Percentiles rank a stretch among this genome's conserved stretches.
phyloP scores from a whole-genome alignment of 83 land plant species.

The Diphasiastrum complanatum region DNA sequence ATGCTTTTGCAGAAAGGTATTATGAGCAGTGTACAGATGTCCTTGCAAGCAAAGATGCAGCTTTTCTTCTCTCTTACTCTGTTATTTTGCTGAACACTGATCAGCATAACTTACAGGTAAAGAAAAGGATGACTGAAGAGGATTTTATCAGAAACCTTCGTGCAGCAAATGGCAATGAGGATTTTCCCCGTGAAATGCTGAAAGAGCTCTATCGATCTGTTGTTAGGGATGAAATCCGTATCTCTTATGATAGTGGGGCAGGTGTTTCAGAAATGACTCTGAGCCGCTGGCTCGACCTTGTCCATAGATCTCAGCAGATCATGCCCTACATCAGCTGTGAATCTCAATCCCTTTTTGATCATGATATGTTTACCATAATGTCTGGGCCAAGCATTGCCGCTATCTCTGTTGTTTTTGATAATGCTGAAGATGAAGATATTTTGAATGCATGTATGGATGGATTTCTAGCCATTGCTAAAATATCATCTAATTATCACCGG shows the following conservation, averaged over 20 bases:
- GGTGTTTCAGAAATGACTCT: slow-evolving; percentile 62
- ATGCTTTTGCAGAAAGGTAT: slow-evolving; percentile 82
- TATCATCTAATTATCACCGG: slow-evolving; percentile 65
- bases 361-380: slow-evolving; percentile 78
- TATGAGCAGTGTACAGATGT: slow-evolving; percentile 69
- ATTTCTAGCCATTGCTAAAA: slow-evolving; percentile 54
- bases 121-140: slow-evolving; percentile 98
- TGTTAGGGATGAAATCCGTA: slow-evolving; percentile 52
- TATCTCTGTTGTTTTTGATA: slow-evolving; percentile 78
- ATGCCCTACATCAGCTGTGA: slow-evolving; percentile 50
- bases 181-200: slow-evolving; percentile 79
- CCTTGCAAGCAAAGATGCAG: slow-evolving; percentile 74
- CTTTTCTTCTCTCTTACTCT: slow-evolving; percentile 70
- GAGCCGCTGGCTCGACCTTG: slow-evolving; percentile 69
- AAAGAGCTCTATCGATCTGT: slow-evolving; percentile 76
- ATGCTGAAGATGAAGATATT: slow-evolving; percentile 73
- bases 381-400: slow-evolving; percentile 86
- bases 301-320: slow-evolving; percentile 38
- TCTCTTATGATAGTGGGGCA: slow-evolving; percentile 44
- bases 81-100: slow-evolving; percentile 97
- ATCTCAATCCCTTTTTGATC: slow-evolving; percentile 45
- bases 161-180: slow-evolving; percentile 63
- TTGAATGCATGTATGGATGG: slow-evolving; percentile 69
- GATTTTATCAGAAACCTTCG: slow-evolving; percentile 89
- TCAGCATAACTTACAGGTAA: slow-evolving; percentile 91